phyloP scores from a whole-genome alignment of 2,329 filamentous ascomycete species.

The Fusarium humuli region DNA sequence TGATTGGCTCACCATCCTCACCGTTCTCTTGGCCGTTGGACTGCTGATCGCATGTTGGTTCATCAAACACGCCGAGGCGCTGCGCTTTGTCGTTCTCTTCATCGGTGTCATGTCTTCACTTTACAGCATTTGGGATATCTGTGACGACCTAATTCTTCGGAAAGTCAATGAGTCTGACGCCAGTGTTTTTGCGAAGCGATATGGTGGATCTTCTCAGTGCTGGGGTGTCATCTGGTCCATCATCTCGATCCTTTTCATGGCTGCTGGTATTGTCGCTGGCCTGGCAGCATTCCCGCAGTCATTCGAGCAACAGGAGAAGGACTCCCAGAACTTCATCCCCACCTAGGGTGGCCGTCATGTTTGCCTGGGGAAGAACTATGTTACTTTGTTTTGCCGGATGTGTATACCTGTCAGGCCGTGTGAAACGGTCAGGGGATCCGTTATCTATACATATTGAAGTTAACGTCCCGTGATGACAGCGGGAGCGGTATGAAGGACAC shows the following conservation, averaged over 20 bases:
- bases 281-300: slow-evolving; percentile 81
- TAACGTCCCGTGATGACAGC: slow-evolving; percentile 34
- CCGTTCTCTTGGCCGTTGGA: slow-evolving; percentile 76
- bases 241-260: slow-evolving; percentile 78
- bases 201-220: slow-evolving; percentile 82
- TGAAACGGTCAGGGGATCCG: neutral
- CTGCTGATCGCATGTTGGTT: slow-evolving; percentile 82
- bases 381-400: neutral
- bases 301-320: slow-evolving; percentile 74
- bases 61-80: slow-evolving; percentile 78
- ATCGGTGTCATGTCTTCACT: slow-evolving; percentile 85
- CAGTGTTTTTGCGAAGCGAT: slow-evolving; percentile 80
- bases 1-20: slow-evolving; percentile 81
- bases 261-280: slow-evolving; percentile 77
- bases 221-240: slow-evolving; percentile 85
- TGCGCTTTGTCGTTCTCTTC: slow-evolving; percentile 81
- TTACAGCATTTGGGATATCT: slow-evolving; percentile 88
- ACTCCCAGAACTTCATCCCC: slow-evolving; percentile 74
- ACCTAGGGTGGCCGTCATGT: slow-evolving; percentile 46
- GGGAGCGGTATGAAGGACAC: slow-evolving; percentile 4
- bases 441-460: slow-evolving; percentile 1
- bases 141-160: slow-evolving; percentile 81
- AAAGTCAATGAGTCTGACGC: slow-evolving; percentile 86
- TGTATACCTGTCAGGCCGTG: neutral
- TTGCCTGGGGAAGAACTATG: neutral